These are phyloP conservation scores for Fomitopsis pulvina DNA, from an alignment of 768 basidiomycete genomes.

Conservation along the genomic window DNA sequence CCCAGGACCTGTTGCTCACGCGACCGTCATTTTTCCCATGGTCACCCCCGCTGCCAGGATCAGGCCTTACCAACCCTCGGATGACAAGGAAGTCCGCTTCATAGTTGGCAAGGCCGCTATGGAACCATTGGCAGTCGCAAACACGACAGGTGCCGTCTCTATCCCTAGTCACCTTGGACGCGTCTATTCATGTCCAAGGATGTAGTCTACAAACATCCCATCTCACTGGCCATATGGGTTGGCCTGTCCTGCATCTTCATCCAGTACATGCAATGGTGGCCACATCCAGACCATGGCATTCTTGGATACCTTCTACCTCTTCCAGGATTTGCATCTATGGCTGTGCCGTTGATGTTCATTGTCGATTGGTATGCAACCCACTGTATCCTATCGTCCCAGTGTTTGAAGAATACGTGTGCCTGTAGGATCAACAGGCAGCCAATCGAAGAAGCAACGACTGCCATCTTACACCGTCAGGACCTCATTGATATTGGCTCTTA, in stretches of 20 bases:
- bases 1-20: background rate
- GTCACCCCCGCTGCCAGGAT: constrained; percentile 31
- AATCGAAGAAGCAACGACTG: constrained; percentile 50
- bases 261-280: constrained; percentile 64
- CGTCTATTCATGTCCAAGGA: background rate
- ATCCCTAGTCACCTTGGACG: background rate
- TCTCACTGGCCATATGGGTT: constrained; percentile 58
- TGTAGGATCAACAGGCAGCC: constrained; percentile 63
- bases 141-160: constrained; percentile 41
- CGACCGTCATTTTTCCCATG: constrained; percentile 12
- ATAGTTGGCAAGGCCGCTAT: constrained; percentile 58
- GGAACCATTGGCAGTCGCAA: constrained; percentile 63
- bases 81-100: constrained; percentile 59
- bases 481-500: constrained; percentile 43
- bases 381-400: background rate
- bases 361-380: constrained; percentile 56
- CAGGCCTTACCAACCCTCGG: constrained; percentile 41
- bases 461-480: constrained; percentile 50
- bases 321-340: constrained; percentile 59
- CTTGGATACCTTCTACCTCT: constrained; percentile 50
- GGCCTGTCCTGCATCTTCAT: constrained; percentile 52
- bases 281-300: constrained; percentile 35
- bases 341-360: constrained; percentile 57
- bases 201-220: constrained; percentile 49
- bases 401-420: too few species aligned